These are phyloP conservation scores for Phoma sp. DNA, from an alignment of 2,329 filamentous ascomycete species.

Conservation along the genomic window DNA sequence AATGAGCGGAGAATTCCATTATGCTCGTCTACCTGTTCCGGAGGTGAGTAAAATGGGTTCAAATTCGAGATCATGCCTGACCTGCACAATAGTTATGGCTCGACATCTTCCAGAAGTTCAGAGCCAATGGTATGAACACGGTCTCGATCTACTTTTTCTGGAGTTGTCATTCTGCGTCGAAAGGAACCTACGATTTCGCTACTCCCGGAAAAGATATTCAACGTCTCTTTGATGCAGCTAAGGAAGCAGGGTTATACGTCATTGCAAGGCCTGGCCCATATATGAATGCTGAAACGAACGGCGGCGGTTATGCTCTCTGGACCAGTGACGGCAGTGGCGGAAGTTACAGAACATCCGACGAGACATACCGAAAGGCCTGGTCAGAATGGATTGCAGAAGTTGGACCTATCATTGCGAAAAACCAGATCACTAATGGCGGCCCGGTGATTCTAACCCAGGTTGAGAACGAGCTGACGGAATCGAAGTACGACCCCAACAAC, in stretches of 20 bases:
- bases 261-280: constrained; percentile 60
- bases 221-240: constrained; percentile 58
- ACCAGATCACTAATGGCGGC: constrained; percentile 59
- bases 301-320: constrained; percentile 55
- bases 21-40: constrained; percentile 59
- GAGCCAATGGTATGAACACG: constrained; percentile 60
- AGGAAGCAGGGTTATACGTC: constrained; percentile 59
- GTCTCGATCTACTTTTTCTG: constrained; percentile 59
- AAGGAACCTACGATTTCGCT: constrained; percentile 57
- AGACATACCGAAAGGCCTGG: constrained; percentile 55
- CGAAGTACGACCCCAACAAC: constrained; percentile 50
- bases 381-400: constrained; percentile 56
- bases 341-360: constrained; percentile 51
- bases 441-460: constrained; percentile 60
- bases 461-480: constrained; percentile 61
- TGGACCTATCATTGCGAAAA: constrained; percentile 56
- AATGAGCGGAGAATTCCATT: constrained; percentile 61
- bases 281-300: constrained; percentile 59
- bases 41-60: constrained; percentile 35
- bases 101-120: constrained; percentile 62
- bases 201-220: constrained; percentile 59
- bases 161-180: constrained; percentile 56
- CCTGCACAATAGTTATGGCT: constrained; percentile 50
- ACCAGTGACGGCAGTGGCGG: constrained; percentile 56
- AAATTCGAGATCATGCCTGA: not conserved